Evolutionary conservation across 768 basidiomycete species (phyloP), one percentile per base, ranked within the genome.

Genomic region (Artomyces pyxidatus): DNA sequence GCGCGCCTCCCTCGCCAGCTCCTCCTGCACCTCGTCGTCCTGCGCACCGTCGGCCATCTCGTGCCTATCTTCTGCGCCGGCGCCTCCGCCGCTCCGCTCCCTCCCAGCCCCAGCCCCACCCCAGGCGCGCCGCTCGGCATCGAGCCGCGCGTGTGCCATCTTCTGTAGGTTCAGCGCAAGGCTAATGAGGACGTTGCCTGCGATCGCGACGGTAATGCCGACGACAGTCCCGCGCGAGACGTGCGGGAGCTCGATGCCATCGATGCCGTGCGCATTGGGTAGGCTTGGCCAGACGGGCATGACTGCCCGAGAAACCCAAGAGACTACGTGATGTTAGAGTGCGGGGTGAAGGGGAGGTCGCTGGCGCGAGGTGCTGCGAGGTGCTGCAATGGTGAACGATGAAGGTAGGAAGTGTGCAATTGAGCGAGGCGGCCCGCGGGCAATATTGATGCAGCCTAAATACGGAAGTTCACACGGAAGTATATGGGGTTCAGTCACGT

Each of bases 91-190:
- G n/a, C n/a, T n/a, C 35, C 48, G 37, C 12, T 37, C 50, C 27
- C 59, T 35, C 14, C 45, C 29, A 32, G 42, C 44, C 39, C 35
- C 50, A 47, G 58, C 64, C 62, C 53, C 56, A 27, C 4, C 21
- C 25, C 17, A 17, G 38, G 42, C 39, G 5, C 38, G 26, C 27
- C 53, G 52, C 48, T 61, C 63, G 25, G 60, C 68, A 56, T 80
- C 79, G 27, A 87, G 71, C 25, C 84, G 75, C 56, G 76, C 74
- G 68, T 95, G 93, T 1, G 91, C 91, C 16, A 95, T 76, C 63
- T 96, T 97, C 67, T 98, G 94, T 28, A 88, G 70, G 67, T 96
- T 96, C 54, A 98, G 75, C 14, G 91, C 94, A 21, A 94, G 75
- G 9, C 87, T 88, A 53, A 97, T 92, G 53, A 96, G 76, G 10